phyloP scores from a whole-genome alignment of 164 flowering plant species.

The Stephania japonica region DNA sequence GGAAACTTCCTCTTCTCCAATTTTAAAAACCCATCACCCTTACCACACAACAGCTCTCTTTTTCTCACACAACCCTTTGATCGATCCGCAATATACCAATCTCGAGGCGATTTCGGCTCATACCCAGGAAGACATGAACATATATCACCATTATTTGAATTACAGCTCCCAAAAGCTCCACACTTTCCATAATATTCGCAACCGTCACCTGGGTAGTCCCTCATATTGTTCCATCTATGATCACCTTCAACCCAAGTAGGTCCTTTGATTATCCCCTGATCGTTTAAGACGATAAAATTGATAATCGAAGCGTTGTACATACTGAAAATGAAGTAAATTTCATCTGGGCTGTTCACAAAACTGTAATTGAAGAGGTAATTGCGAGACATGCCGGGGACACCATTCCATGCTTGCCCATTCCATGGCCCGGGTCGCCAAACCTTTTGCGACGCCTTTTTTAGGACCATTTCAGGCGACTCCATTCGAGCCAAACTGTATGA shows the following conservation, averaged over 20 bases:
- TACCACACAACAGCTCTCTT: background rate
- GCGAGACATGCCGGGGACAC: constrained; percentile 13
- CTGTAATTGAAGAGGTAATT: background rate
- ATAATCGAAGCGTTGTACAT: constrained; percentile 9
- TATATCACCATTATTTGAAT: background rate
- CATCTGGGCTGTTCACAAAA: constrained; percentile 9
- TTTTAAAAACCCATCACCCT: constrained; percentile 7
- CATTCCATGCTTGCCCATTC: constrained; percentile 14
- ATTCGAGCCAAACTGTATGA: too few species aligned
- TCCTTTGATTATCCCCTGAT: background rate
- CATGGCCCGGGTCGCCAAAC: constrained; percentile 33
- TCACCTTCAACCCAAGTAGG: constrained; percentile 6
- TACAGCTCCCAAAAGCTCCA: constrained; percentile 18
- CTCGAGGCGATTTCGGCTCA: too few species aligned
- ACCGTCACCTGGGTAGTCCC: constrained; percentile 9
- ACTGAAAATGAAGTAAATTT: background rate
- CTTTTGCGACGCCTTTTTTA: too few species aligned
- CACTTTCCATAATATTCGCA: constrained; percentile 22
- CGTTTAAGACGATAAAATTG: constrained; percentile 9
- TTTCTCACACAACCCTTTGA: background rate
- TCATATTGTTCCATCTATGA: constrained; percentile 15
- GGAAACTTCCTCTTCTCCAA: constrained; percentile 8
- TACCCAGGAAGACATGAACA: background rate
- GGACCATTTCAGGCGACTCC: too few species aligned
- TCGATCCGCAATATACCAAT: background rate